Evolutionary conservation across 148 eudicot genomes (phyloP), one percentile per base, ranked within the genome.

Genomic region (Diospyros lotus): DNA sequence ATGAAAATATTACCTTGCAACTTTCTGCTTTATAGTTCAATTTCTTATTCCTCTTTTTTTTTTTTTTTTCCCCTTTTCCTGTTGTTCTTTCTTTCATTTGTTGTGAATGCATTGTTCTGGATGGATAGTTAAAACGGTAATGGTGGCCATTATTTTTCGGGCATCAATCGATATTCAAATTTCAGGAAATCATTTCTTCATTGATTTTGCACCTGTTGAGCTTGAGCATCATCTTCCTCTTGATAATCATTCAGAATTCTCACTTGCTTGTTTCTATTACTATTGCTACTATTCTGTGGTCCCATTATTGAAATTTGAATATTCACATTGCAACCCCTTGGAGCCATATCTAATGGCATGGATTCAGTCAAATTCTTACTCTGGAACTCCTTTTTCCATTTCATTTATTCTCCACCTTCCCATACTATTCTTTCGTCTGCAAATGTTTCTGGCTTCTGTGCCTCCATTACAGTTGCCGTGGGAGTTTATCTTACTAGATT

Each of bases 391-490:
- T 78, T 87, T 84, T 89, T 83, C 84, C 93, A 93, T 86, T 82
- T 82, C 82, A 59, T 80, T 88, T 76, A 86, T 83, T 79, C 82
- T 83, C 89, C 84, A 67, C 80, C 90, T 80, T 78, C 80, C 95
- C 85, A 76, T 72, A 62, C 81, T 87, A 79, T 88, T 85, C 89
- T 87, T 80, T 80, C 89, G 82, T 82, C 89, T 90, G 80, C 87
- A 87, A 84, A 88, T 87, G 88, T 85, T 78, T 89, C 87, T 71
- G 82, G 93, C 86, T 89, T 86, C 88, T 87, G 86, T 88, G 83
- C 84, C 85, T 86, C 84, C 73, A 82, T 79, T 88, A 86, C 88
- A 94, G 90, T 83, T 81, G 82, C 83, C 73, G 84, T 84, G 78
- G 82, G 82, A 89, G 91, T 63, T 79, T 79, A 38, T 76, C 71